Percentiles rank a stretch among this genome's conserved stretches.
phyloP scores from a whole-genome alignment of 2,329 filamentous ascomycete genomes.

The Fusarium neocosmosporiellum region DNA sequence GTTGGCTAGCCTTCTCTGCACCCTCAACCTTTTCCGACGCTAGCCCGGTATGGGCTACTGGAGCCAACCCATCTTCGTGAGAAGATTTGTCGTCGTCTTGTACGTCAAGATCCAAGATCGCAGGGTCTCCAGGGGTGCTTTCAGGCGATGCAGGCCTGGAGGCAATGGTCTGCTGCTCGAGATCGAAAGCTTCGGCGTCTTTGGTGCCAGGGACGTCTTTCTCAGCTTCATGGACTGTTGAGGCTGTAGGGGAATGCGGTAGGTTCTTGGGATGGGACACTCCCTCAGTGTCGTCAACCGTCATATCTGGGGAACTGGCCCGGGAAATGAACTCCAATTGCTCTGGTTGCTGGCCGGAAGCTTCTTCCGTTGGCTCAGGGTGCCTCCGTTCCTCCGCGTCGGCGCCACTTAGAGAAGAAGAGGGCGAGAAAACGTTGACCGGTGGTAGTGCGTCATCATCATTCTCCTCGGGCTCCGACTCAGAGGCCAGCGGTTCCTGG shows the following conservation, averaged over 20 bases:
- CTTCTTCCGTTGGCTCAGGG: neutral
- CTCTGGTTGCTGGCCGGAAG: neutral
- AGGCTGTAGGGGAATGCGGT: neutral
- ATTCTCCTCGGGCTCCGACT: neutral
- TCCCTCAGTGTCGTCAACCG: neutral
- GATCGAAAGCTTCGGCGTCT: neutral
- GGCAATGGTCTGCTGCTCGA: neutral
- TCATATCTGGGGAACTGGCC: slow-evolving; percentile 9
- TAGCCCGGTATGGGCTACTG: neutral
- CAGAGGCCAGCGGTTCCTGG: neutral
- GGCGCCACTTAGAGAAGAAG: neutral
- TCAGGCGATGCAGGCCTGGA: slow-evolving; percentile 1
- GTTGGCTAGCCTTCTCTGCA: neutral
- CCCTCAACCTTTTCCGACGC: neutral
- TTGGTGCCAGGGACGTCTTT: neutral
- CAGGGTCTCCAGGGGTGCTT: neutral
- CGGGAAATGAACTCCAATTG: neutral
- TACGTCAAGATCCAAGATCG: neutral
- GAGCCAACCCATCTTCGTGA: neutral
- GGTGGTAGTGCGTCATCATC: neutral
- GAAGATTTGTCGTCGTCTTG: neutral
- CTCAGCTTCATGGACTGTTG: neutral
- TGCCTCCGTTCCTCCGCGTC: neutral
- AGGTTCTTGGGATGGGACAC: neutral
- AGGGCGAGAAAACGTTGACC: neutral